Base-by-base conservation (phyloP, 495 filamentous ascomycete genomes). In the Penicillium coprophilum region DNA sequence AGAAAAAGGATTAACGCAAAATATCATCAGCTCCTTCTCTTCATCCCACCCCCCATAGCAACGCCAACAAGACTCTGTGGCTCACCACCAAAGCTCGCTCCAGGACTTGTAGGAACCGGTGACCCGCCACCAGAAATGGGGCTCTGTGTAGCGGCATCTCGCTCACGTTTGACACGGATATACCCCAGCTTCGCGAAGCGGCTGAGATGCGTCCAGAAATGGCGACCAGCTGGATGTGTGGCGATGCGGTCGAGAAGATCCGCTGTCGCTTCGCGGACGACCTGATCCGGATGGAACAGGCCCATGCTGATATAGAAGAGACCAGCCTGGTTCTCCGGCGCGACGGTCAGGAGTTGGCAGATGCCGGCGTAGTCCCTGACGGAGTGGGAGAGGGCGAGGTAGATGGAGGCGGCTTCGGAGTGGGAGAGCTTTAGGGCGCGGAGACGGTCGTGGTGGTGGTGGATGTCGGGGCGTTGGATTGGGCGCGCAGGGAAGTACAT, bases 271-370 rank as follows among this genome's bases (percentile, higher is more conserved):
- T 89, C 74, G 39, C 94, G 82, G 24, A 96, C 92, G 53, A 88
- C 88, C 31, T 77, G 78, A 53, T 90, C 81, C 36, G 90, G 90
- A 76, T 99, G 94, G 67, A 97, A 96, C n/a, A 99, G 79, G 4
- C 94, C 94, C 55, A 97, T 82, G 38, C 86, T 87, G 31, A 99
- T 71, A 61, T 96, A 96, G 72, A 97, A 97, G 20, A 99, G 79
- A 1, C 94, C 94, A 1, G 88, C 89, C 59, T 93, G 88, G 43
- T 83, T 88, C 75, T 96, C 91, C 8, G 92, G 91, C 4, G 92
- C 85, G 24, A 92, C 87, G 15, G 83, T 87, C 23, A 97, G 78
- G n/a, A 96, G 78, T 62, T 96, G 87, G 65, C 89, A 91, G 53
- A 96, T 91, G 52, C 91, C 90, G 59, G 90, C 89, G 70, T 96